These are phyloP conservation scores for Zoysia matrella DNA, from an alignment of 202 grass and related monocot genomes.

Conservation along the genomic window DNA sequence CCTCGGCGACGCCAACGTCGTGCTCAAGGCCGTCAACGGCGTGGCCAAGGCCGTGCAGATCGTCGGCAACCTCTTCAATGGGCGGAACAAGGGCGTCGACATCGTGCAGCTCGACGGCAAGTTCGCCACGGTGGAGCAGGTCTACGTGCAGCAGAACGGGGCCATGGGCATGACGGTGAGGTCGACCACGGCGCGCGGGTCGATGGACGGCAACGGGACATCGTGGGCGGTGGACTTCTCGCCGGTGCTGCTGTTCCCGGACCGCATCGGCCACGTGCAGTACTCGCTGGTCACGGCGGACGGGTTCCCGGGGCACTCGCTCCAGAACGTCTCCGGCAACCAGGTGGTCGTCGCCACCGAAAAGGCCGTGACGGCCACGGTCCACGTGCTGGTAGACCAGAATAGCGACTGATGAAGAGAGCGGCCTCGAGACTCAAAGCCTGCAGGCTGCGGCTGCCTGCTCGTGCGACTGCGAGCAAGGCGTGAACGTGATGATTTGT, in stretches of 20 bases:
- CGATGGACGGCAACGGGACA: slow-evolving; percentile 65
- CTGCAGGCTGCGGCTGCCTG: slow-evolving; percentile 3
- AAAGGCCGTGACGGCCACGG: slow-evolving; percentile 61
- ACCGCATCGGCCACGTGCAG: slow-evolving; percentile 83
- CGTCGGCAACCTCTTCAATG: slow-evolving; percentile 79
- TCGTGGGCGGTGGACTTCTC: slow-evolving; percentile 79
- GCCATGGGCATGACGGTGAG: slow-evolving; percentile 68
- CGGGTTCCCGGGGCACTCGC: slow-evolving; percentile 64
- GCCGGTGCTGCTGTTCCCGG: slow-evolving; percentile 67
- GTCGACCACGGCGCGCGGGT: slow-evolving; percentile 57
- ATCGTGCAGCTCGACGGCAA: slow-evolving; percentile 73
- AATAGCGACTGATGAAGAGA: slow-evolving; percentile 46
- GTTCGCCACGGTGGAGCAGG: slow-evolving; percentile 78
- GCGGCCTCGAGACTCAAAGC: not conserved
- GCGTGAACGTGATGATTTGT: slow-evolving; percentile 34
- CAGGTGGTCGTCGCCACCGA: slow-evolving; percentile 76
- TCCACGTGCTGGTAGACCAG: slow-evolving; percentile 95
- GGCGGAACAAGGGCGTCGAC: slow-evolving; percentile 56
- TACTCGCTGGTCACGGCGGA: slow-evolving; percentile 67
- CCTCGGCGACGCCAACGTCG: slow-evolving; percentile 91
- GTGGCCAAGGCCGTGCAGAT: slow-evolving; percentile 67
- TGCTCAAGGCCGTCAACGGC: slow-evolving; percentile 78
- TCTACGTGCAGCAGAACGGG: slow-evolving; percentile 74
- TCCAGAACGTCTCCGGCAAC: slow-evolving; percentile 79
- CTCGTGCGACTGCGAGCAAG: slow-evolving; percentile 35